phyloP scores from a whole-genome alignment of 805 yeast species.

The Pachysolen tannophilus region DNA sequence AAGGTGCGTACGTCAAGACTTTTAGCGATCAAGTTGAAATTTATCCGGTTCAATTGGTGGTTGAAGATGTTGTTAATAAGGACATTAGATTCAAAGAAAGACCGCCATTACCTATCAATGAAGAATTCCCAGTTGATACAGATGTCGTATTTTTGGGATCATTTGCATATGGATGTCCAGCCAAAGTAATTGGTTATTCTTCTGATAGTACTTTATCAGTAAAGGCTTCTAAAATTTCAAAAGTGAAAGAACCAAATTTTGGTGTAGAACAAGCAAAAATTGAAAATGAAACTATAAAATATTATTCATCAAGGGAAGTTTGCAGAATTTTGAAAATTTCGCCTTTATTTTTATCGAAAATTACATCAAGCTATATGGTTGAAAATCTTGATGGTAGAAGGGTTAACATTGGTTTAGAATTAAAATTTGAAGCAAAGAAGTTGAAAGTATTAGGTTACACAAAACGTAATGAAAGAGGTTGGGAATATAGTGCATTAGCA shows the following conservation, averaged over 20 bases:
- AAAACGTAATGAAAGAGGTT: slow-evolving; percentile 50
- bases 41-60: slow-evolving; percentile 76
- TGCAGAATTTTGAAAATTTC: slow-evolving; percentile 48
- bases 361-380: slow-evolving; percentile 68
- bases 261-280: slow-evolving; percentile 53
- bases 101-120: slow-evolving; percentile 67
- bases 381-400: slow-evolving; percentile 43
- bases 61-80: slow-evolving; percentile 61
- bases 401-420: slow-evolving; percentile 69
- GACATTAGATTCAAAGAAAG: slow-evolving; percentile 70
- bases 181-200: slow-evolving; percentile 54
- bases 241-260: slow-evolving; percentile 50
- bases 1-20: slow-evolving; percentile 76
- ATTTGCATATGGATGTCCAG: slow-evolving; percentile 80
- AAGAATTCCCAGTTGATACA: slow-evolving; percentile 72
- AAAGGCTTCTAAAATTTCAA: slow-evolving; percentile 43
- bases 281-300: slow-evolving; percentile 50
- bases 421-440: slow-evolving; percentile 74
- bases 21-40: slow-evolving; percentile 43
- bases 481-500: slow-evolving; percentile 83
- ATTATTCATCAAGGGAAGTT: slow-evolving; percentile 58
- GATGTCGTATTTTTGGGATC: slow-evolving; percentile 77
- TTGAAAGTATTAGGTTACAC: slow-evolving; percentile 87
- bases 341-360: slow-evolving; percentile 62
- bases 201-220: slow-evolving; percentile 30